Evolutionary conservation across 2,329 filamentous ascomycete genomes (phyloP).

Genomic region (Botrytis fabae): DNA sequence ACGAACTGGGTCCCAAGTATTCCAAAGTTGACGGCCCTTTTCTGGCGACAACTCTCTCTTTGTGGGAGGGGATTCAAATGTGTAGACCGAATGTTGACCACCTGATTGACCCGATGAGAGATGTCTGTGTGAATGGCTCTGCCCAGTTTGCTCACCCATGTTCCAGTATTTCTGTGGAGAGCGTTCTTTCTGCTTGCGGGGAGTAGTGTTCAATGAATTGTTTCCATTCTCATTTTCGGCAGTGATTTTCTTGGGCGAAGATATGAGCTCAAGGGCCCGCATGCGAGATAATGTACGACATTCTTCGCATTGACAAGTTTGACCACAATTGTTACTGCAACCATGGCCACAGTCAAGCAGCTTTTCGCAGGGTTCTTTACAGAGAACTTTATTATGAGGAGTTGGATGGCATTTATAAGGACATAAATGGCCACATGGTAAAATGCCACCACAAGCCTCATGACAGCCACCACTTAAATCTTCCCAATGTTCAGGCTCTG

Average conservation of each 20-base stretch:
- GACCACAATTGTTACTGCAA: constrained; percentile 35
- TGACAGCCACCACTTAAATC: constrained; percentile 54
- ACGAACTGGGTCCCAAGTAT: not conserved
- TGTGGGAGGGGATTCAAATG: not conserved
- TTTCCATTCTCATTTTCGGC: not conserved
- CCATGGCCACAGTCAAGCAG: constrained; percentile 37
- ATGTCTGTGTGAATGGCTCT: not conserved
- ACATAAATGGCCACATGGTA: constrained; percentile 40
- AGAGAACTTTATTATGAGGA: constrained; percentile 33
- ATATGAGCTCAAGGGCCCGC: not conserved
- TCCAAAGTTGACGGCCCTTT: not conserved
- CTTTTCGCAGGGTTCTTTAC: constrained; percentile 32
- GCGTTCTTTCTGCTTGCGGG: not conserved
- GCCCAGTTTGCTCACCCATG: not conserved
- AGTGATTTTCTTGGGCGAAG: not conserved
- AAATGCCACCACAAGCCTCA: constrained; percentile 45
- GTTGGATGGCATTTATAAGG: constrained; percentile 37
- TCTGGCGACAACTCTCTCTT: not conserved
- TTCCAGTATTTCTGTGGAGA: not conserved
- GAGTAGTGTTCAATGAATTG: too few species aligned
- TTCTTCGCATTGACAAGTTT: constrained; percentile 35
- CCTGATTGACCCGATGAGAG: not conserved
- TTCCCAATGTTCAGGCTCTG: constrained; percentile 54
- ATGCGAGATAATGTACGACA: constrained; percentile 21
- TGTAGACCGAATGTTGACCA: not conserved